phyloP scores from a whole-genome alignment of 2,329 filamentous ascomycete species.

The Plectosphaerella plurivora region DNA sequence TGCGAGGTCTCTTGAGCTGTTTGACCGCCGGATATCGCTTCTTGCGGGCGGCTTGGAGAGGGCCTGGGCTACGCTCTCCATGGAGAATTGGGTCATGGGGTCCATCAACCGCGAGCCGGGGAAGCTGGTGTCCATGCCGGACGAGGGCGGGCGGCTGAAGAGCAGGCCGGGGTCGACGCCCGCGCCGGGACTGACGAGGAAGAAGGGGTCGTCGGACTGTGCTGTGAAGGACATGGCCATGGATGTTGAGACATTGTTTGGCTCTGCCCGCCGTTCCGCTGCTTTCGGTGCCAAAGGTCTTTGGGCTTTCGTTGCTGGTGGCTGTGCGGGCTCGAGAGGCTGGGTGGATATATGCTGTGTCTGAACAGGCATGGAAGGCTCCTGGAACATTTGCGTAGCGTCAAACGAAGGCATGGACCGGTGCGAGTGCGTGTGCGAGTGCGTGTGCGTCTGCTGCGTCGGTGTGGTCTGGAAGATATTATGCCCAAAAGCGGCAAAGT shows the following conservation, averaged over 20 bases:
- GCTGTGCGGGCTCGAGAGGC: not conserved
- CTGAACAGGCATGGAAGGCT: constrained; percentile 24
- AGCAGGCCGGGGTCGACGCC: constrained; percentile 58
- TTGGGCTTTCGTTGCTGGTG: constrained; percentile 31
- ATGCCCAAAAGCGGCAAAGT: constrained; percentile 42
- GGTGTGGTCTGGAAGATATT: constrained; percentile 36
- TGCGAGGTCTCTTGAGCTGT: constrained; percentile 37
- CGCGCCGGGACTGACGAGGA: constrained; percentile 34
- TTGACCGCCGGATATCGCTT: constrained; percentile 37
- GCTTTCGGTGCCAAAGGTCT: constrained; percentile 48
- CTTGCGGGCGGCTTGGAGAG: constrained; percentile 18
- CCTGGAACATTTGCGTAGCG: constrained; percentile 51
- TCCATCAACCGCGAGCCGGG: constrained; percentile 14
- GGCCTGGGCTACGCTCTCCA: constrained; percentile 8
- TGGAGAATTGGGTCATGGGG: constrained; percentile 11
- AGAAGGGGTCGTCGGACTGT: constrained; percentile 47
- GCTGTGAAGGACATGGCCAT: constrained; percentile 37
- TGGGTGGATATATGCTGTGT: too few species aligned
- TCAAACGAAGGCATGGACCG: constrained; percentile 49
- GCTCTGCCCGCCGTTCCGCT: constrained; percentile 22
- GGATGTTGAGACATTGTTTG: constrained; percentile 9
- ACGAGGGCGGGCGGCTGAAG: constrained; percentile 47
- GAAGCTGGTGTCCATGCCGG: constrained; percentile 35
- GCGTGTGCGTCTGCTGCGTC: constrained; percentile 3
- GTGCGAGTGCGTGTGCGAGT: constrained; percentile 25